These are phyloP conservation scores for Nicotiana tomentosiformis DNA, from an alignment of 257 asterid species.

Conservation along the genomic window DNA sequence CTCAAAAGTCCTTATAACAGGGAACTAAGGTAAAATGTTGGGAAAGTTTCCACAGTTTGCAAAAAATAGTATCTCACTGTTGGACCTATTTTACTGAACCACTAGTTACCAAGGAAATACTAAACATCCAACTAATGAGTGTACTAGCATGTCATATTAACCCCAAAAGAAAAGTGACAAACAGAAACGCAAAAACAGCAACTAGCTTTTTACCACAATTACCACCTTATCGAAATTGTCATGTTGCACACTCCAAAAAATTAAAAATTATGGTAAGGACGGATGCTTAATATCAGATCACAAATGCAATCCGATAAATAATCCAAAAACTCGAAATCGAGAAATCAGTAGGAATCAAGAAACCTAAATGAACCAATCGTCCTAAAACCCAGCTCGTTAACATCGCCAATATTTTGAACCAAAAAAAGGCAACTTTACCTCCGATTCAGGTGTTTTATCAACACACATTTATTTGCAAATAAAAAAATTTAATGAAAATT, in stretches of 20 bases:
- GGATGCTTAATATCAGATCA: neutral
- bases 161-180: neutral
- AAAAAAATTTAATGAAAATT: neutral
- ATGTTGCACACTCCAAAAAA: neutral
- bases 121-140: neutral
- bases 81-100: neutral
- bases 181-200: neutral
- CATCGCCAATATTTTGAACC: neutral
- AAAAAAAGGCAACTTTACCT: neutral
- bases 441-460: neutral
- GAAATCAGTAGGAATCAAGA: neutral
- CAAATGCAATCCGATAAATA: neutral
- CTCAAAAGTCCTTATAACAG: neutral
- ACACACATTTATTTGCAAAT: neutral
- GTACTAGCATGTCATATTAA: neutral
- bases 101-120: slow-evolving; percentile 4
- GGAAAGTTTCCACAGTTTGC: neutral
- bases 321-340: neutral
- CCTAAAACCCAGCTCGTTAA: neutral
- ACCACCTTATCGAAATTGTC: neutral
- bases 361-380: neutral
- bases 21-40: neutral
- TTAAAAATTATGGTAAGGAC: neutral
- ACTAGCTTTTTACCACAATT: neutral
- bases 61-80: neutral